phyloP scores from a whole-genome alignment of 805 yeast genomes.

The Wickerhamiella qilinensis region DNA sequence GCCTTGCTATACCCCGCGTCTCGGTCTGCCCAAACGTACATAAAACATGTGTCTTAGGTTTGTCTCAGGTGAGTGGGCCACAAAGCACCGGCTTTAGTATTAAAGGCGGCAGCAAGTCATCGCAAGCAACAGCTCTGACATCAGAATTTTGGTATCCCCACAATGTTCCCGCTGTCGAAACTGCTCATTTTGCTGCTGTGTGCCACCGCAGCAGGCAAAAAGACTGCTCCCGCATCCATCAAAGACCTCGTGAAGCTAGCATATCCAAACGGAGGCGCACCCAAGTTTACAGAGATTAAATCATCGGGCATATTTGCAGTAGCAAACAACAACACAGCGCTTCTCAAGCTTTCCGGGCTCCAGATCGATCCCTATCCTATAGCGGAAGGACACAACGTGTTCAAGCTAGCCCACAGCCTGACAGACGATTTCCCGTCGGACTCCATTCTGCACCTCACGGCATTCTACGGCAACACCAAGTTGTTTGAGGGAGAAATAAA shows the following conservation, averaged over 20 bases:
- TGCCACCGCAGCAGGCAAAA: no score
- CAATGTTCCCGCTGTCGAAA: no score
- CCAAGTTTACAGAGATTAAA: slow-evolving; percentile 6
- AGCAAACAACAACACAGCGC: slow-evolving; percentile 14
- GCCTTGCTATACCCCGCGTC: no score
- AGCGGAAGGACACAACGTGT: slow-evolving; percentile 16
- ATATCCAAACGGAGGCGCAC: slow-evolving; percentile 7
- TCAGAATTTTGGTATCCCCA: no score
- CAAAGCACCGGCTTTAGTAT: no score
- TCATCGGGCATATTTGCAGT: slow-evolving; percentile 6
- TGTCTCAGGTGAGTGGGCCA: no score
- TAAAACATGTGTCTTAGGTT: no score
- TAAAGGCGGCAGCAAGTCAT: no score
- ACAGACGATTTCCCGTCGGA: slow-evolving; percentile 13
- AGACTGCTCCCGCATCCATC: slow-evolving; percentile 2
- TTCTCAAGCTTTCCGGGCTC: slow-evolving; percentile 13
- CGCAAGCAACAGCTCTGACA: no score
- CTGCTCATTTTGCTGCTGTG: no score
- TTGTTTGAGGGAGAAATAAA: slow-evolving; percentile 13
- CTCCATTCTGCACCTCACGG: slow-evolving; percentile 11
- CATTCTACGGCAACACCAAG: slow-evolving; percentile 9
- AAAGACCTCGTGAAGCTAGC: slow-evolving; percentile 9
- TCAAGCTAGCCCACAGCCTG: slow-evolving; percentile 13
- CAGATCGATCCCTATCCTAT: slow-evolving; percentile 17
- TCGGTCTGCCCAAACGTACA: no score